Base-by-base conservation (phyloP, 2,329 filamentous ascomycete genomes). In the Sclerotinia minor region DNA sequence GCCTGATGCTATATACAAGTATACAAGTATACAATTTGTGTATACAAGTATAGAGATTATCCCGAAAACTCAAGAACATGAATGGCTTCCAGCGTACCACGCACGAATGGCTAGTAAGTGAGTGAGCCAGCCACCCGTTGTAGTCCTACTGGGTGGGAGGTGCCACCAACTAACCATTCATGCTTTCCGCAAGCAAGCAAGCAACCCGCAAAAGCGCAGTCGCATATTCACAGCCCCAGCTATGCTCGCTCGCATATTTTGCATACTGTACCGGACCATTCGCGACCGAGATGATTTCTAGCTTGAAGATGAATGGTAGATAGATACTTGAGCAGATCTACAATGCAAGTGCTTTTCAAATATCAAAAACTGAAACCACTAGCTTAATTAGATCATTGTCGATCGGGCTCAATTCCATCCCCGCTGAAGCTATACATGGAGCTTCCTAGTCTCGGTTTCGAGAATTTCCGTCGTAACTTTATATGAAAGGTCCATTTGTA, bases 91-190 rank as follows among this genome's bases (percentile, higher is more conserved):
- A 11, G 11, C 11, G 29, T 32, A 13, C 19, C 19, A 35, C 19
- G 11, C 19, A 35, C 19, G 11, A 17, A 57, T 7, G 19, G 17
- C 19, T 13, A 55, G 19, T 35, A 15, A 8, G 8, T 15, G 44
- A 49, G 19, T 35, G 24, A 8, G 8, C 7, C 29, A 49, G 58
- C 29, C 58, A 35, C 58, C 59, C 45, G 59, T 61, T 61, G 59
- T 50, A 50, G 45, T 61, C 45, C 59, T 38, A 38, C 45, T 19
- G 9, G 32, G 26, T 19, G 9, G 32, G 26, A 5, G 13, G 38
- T 41, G 29, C 5, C 26, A 5, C 47, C 24, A 15, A 3, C n/a
- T n/a, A n/a, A n/a, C n/a, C n/a, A n/a, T 9, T 50, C 29, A 38
- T 5, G 44, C 7, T 15, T 35, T 9, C 13, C 15, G 58, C 32